Conservation (phyloP, 2,329 filamentous ascomycete species). For the Aspergillus cejpii region DNA sequence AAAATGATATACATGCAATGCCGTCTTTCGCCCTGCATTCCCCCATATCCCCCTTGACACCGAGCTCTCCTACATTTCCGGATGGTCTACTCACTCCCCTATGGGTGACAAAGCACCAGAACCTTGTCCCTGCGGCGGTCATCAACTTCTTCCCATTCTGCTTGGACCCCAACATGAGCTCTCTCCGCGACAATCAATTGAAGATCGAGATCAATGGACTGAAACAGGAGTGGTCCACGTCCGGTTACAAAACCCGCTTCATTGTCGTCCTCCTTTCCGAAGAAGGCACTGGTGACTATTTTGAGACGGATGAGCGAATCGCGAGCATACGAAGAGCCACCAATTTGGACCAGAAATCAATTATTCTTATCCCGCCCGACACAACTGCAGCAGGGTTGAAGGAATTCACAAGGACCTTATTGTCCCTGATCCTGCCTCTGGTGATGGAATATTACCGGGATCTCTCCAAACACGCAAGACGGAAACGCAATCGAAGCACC, state of each 20-base stretch:
- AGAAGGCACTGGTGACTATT: slow-evolving; percentile 57
- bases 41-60: slow-evolving; percentile 81
- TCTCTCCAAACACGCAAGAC: slow-evolving; percentile 80
- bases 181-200: slow-evolving; percentile 75
- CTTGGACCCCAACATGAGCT: slow-evolving; percentile 64
- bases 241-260: slow-evolving; percentile 66
- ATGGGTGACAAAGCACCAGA: slow-evolving; percentile 87
- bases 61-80: slow-evolving; percentile 73
- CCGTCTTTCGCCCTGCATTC: slow-evolving; percentile 66
- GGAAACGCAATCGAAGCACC: slow-evolving; percentile 74
- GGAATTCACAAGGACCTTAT: slow-evolving; percentile 65
- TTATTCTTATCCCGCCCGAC: slow-evolving; percentile 76
- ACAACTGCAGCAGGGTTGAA: slow-evolving; percentile 64
- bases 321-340: slow-evolving; percentile 72
- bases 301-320: slow-evolving; percentile 64
- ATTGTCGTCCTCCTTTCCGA: slow-evolving; percentile 73
- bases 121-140: slow-evolving; percentile 71
- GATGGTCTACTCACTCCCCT: slow-evolving; percentile 76
- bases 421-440: slow-evolving; percentile 64
- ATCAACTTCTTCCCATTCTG: slow-evolving; percentile 74
- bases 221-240: slow-evolving; percentile 55
- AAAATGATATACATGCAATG: slow-evolving; percentile 39
- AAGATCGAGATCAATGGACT: slow-evolving; percentile 79
- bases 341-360: slow-evolving; percentile 71
- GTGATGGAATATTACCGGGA: slow-evolving; percentile 90